These are phyloP conservation scores for Xanthoparmelia taractica DNA, from an alignment of 495 filamentous ascomycete species.

Conservation along the genomic window DNA sequence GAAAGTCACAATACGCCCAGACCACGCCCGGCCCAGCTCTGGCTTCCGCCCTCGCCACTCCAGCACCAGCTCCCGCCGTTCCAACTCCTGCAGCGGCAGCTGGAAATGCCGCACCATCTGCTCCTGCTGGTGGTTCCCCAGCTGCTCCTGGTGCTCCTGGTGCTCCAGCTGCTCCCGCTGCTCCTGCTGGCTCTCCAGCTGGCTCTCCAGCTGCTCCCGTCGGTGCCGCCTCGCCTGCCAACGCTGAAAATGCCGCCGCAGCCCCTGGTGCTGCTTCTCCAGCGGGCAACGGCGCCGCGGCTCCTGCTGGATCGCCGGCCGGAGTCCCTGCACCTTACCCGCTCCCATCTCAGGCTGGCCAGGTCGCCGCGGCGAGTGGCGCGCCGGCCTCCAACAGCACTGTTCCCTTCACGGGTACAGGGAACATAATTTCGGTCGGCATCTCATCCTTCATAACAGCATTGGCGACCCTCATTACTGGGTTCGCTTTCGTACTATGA, in stretches of 20 bases:
- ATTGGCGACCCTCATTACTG: conserved; percentile 4
- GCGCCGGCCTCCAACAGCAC: conserved; percentile 1
- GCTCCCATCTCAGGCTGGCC: conserved; percentile 12
- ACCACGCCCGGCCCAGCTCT: conserved; percentile 20
- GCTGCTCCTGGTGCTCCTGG: conserved; percentile 10
- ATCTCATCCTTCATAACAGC: conserved; percentile 9
- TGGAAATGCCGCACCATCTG: neutral
- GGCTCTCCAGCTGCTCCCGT: conserved; percentile 10
- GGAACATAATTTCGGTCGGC: neutral
- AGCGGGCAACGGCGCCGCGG: conserved; percentile 7
- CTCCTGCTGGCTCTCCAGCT: conserved; percentile 6
- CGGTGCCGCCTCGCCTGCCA: conserved; percentile 12
- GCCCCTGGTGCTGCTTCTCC: conserved; percentile 24
- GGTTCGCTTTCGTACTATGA: conserved; percentile 14
- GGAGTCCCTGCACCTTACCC: conserved; percentile 8
- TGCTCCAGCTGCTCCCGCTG: conserved; percentile 12
- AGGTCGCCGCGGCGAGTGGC: conserved; percentile 10
- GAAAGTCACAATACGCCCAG: conserved; percentile 12
- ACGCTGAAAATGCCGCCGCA: conserved; percentile 5
- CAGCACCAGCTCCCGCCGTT: conserved; percentile 10
- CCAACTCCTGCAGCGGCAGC: conserved; percentile 4
- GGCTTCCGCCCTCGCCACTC: conserved; percentile 15
- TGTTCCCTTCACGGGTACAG: conserved; percentile 18
- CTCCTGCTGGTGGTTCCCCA: conserved; percentile 9
- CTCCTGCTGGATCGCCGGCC: neutral